These are phyloP conservation scores for Plasmopara viticola DNA, from an alignment of 352 stramenopile species.

Conservation along the genomic window DNA sequence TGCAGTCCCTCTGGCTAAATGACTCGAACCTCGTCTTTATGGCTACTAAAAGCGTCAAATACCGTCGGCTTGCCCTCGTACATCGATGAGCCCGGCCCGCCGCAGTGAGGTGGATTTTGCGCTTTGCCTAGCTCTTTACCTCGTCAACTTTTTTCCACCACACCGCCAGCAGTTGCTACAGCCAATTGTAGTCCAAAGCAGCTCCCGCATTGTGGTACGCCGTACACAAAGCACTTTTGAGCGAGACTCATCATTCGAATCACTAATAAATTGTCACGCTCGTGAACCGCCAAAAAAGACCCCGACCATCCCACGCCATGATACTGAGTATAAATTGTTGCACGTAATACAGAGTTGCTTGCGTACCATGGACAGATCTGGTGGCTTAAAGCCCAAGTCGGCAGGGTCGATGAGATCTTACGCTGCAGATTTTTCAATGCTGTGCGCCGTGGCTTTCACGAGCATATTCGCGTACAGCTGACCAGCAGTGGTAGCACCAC, in stretches of 20 bases:
- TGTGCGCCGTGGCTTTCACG: slow-evolving; percentile 37
- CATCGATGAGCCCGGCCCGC: slow-evolving; percentile 56
- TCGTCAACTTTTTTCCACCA: slow-evolving; percentile 50
- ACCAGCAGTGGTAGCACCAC: slow-evolving; percentile 57
- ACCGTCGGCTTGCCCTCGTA: slow-evolving; percentile 64
- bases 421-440: slow-evolving; percentile 27
- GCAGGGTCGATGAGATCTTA: slow-evolving; percentile 62
- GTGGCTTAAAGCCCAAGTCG: slow-evolving; percentile 44
- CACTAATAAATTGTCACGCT: slow-evolving; percentile 46
- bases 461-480: slow-evolving; percentile 72
- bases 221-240: slow-evolving; percentile 31
- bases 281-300: slow-evolving; percentile 61
- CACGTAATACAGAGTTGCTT: neutral
- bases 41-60: slow-evolving; percentile 69
- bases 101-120: slow-evolving; percentile 48
- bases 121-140: slow-evolving; percentile 64
- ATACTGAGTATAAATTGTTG: slow-evolving; percentile 27
- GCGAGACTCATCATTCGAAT: slow-evolving; percentile 40
- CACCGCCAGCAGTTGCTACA: slow-evolving; percentile 43
- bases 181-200: slow-evolving; percentile 70
- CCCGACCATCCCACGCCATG: slow-evolving; percentile 74
- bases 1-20: slow-evolving; percentile 38
- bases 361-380: slow-evolving; percentile 43
- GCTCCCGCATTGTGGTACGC: slow-evolving; percentile 71
- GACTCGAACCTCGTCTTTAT: slow-evolving; percentile 73